phyloP scores from a whole-genome alignment of 108 stramenopile species.

The Cyclotella baltica region DNA sequence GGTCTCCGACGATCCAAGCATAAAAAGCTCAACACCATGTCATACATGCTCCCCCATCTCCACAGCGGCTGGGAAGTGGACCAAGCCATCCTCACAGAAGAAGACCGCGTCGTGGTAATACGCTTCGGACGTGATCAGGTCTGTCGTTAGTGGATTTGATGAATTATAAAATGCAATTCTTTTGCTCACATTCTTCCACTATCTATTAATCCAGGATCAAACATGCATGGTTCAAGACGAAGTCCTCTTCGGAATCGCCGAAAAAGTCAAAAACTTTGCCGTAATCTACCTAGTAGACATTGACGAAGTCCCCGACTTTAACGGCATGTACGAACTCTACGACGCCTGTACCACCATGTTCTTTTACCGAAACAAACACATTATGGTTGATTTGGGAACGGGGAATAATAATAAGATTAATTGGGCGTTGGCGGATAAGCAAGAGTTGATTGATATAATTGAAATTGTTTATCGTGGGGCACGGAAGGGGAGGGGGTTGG shows the following conservation, averaged over 20 bases:
- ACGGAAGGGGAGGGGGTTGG: slow-evolving; percentile 96
- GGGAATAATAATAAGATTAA: slow-evolving; percentile 99
- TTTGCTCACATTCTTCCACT: too few species aligned
- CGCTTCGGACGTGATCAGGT: slow-evolving; percentile 99
- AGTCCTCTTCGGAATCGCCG: slow-evolving; percentile 87
- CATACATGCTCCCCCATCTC: slow-evolving; percentile 96
- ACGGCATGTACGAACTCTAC: slow-evolving; percentile 98
- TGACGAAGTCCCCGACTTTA: slow-evolving; percentile 97
- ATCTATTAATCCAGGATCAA: slow-evolving; percentile 83
- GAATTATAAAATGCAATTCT: too few species aligned
- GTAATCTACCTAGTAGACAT: slow-evolving; percentile 98
- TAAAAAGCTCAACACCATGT: slow-evolving; percentile 50
- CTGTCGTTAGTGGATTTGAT: too few species aligned
- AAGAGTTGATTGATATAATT: slow-evolving; percentile 98
- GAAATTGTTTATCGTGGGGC: slow-evolving; percentile 98
- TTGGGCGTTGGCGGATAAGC: slow-evolving; percentile 96
- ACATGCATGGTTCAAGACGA: slow-evolving; percentile 99
- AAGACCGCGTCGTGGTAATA: slow-evolving; percentile 97
- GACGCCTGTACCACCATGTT: slow-evolving; percentile 98
- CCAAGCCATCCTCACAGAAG: slow-evolving; percentile 98
- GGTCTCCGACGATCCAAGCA: too few species aligned
- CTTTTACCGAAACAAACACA: slow-evolving; percentile 97
- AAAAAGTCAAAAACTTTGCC: slow-evolving; percentile 98
- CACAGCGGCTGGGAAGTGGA: slow-evolving; percentile 98
- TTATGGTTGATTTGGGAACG: slow-evolving; percentile 99